Percentiles rank a stretch among this genome's conserved stretches.
Evolutionary conservation across 345 rosid species (phyloP).

Genomic region (Citrus hindsii): DNA sequence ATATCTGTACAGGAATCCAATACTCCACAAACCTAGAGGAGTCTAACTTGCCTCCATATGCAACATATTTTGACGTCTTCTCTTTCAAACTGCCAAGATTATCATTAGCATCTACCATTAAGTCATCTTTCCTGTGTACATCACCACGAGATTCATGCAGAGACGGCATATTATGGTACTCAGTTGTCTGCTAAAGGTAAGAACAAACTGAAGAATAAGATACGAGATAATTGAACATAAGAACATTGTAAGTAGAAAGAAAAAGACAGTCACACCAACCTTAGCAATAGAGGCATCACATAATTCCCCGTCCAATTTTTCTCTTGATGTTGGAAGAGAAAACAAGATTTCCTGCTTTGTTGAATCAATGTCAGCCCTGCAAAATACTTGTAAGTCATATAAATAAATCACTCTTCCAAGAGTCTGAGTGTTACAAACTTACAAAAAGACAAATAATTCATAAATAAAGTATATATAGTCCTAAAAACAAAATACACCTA

Average conservation of each 20-base stretch:
- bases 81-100: conserved; percentile 34
- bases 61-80: conserved; percentile 28
- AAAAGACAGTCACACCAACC: conserved; percentile 32
- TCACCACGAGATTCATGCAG: conserved; percentile 29
- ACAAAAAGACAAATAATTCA: background rate
- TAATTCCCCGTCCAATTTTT: conserved; percentile 12
- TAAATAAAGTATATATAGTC: background rate
- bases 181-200: background rate
- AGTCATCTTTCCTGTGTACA: conserved; percentile 3
- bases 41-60: conserved; percentile 39
- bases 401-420: background rate
- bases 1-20: conserved; percentile 88
- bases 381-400: conserved; percentile 6
- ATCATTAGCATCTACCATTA: conserved; percentile 19
- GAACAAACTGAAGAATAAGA: background rate
- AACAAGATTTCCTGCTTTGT: conserved; percentile 27
- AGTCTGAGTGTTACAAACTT: background rate
- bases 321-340: conserved; percentile 26
- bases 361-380: conserved; percentile 34
- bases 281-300: conserved; percentile 11
- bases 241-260: background rate
- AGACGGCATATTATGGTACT: conserved; percentile 27
- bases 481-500: background rate
- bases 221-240: background rate
- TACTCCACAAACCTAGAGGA: conserved; percentile 64